These are phyloP conservation scores for Orbilia ellipsospora DNA, from an alignment of 2,329 filamentous ascomycete genomes.

Conservation along the genomic window DNA sequence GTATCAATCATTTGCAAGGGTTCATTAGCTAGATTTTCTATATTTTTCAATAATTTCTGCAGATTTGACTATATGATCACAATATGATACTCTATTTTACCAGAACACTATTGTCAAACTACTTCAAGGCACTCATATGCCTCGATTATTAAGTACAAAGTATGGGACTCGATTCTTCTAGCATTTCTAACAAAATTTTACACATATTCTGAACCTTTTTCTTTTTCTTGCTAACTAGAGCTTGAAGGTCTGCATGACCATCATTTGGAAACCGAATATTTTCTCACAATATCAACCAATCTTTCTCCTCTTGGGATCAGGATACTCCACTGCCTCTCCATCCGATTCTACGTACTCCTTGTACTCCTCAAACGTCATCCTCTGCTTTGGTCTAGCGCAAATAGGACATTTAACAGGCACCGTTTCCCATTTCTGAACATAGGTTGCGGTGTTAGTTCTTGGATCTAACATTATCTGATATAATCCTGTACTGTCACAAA, in stretches of 20 bases:
- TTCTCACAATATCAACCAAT: not conserved
- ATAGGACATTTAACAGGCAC: conserved; percentile 2
- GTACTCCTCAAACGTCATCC: conserved; percentile 38
- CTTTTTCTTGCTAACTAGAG: not conserved
- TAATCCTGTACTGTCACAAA: conserved; percentile 4
- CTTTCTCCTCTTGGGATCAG: not conserved
- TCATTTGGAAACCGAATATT: not conserved
- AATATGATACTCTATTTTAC: too few species aligned
- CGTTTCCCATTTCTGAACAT: not conserved
- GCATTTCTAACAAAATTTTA: not conserved
- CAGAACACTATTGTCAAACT: too few species aligned
- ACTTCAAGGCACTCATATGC: not conserved
- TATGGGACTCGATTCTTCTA: not conserved
- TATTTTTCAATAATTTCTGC: too few species aligned
- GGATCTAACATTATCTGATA: conserved; percentile 10
- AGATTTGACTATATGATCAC: too few species aligned
- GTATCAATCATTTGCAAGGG: too few species aligned
- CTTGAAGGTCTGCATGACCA: not conserved
- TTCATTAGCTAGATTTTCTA: too few species aligned
- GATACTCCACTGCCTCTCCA: not conserved
- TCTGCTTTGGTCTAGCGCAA: not conserved
- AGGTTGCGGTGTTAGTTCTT: not conserved
- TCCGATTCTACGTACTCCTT: conserved; percentile 6
- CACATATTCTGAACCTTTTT: not conserved
- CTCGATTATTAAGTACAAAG: not conserved